phyloP scores from a whole-genome alignment of 1,284 basidiomycete species.

The Puccinia novopanici region DNA sequence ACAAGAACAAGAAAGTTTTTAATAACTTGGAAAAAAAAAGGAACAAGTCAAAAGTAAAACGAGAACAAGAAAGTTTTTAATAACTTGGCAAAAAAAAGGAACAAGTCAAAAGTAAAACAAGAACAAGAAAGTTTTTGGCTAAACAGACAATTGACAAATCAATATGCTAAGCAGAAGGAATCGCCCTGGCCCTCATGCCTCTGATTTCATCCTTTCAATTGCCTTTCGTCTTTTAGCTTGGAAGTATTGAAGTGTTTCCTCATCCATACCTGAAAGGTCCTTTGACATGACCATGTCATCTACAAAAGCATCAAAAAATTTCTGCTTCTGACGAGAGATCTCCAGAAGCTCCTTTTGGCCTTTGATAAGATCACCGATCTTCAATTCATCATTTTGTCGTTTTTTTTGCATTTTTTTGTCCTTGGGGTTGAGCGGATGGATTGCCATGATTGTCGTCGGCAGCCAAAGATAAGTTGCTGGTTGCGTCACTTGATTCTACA shows the following conservation, averaged over 20 bases:
- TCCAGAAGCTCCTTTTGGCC: not conserved
- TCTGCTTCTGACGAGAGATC: not conserved
- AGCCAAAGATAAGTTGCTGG: too few species aligned
- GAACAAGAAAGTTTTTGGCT: too few species aligned
- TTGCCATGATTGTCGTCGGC: too few species aligned
- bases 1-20: too few species aligned
- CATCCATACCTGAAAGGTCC: not conserved
- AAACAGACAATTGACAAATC: too few species aligned
- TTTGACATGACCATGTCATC: not conserved
- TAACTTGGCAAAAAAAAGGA: too few species aligned
- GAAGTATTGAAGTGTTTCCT: not conserved
- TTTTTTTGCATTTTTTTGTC: constrained; percentile 1
- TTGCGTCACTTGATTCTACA: too few species aligned
- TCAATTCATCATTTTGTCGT: not conserved
- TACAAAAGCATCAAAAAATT: not conserved
- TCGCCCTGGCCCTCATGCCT: not conserved
- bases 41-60: too few species aligned
- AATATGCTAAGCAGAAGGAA: too few species aligned
- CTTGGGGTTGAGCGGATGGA: not conserved
- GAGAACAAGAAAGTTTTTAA: too few species aligned
- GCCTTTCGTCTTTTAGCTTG: not conserved
- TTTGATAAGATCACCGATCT: constrained; percentile 4
- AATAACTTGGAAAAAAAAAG: too few species aligned
- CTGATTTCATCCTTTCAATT: not conserved
- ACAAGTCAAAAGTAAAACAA: too few species aligned